Evolutionary conservation across 169 alveolate species (phyloP).

Genomic region (Babesia ovata): DNA sequence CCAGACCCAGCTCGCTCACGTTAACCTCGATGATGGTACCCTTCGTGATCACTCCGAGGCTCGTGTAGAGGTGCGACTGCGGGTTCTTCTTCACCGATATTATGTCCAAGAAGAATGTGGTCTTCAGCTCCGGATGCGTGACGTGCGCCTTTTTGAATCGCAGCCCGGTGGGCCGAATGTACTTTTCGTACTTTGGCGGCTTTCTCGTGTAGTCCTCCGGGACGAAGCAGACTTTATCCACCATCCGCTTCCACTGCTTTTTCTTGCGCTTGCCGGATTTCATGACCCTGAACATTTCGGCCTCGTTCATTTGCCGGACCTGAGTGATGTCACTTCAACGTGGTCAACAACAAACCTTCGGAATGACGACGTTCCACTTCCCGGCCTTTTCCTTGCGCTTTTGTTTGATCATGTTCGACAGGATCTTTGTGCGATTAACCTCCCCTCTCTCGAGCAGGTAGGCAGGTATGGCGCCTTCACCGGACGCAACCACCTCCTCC

Average conservation of each 20-base stretch:
- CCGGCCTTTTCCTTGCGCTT: constrained; percentile 99
- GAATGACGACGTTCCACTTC: constrained; percentile 99
- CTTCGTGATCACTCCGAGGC: constrained; percentile 97
- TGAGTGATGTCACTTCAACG: constrained; percentile 84
- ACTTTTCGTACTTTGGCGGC: constrained; percentile 98
- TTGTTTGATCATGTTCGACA: constrained; percentile 97
- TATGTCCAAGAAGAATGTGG: constrained; percentile 93
- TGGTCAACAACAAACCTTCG: constrained; percentile 91
- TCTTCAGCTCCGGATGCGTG: constrained; percentile 97
- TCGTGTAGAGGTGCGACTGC: constrained; percentile 93
- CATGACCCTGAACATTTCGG: constrained; percentile 91
- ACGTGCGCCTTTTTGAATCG: constrained; percentile 98
- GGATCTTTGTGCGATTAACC: constrained; percentile 90
- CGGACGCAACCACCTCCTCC: constrained; percentile 64
- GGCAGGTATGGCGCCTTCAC: constrained; percentile 98
- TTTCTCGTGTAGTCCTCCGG: constrained; percentile 98
- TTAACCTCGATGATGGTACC: constrained; percentile 93
- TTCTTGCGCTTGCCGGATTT: constrained; percentile 94
- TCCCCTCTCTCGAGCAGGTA: constrained; percentile 98
- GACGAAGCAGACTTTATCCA: constrained; percentile 96
- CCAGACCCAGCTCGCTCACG: constrained; percentile 98
- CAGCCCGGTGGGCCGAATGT: constrained; percentile 96
- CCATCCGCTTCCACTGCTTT: constrained; percentile 98
- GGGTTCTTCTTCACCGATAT: constrained; percentile 98
- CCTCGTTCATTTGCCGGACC: constrained; percentile 79